phyloP scores from a whole-genome alignment of 352 stramenopile genomes.

The Globisporangium cystogenes region DNA sequence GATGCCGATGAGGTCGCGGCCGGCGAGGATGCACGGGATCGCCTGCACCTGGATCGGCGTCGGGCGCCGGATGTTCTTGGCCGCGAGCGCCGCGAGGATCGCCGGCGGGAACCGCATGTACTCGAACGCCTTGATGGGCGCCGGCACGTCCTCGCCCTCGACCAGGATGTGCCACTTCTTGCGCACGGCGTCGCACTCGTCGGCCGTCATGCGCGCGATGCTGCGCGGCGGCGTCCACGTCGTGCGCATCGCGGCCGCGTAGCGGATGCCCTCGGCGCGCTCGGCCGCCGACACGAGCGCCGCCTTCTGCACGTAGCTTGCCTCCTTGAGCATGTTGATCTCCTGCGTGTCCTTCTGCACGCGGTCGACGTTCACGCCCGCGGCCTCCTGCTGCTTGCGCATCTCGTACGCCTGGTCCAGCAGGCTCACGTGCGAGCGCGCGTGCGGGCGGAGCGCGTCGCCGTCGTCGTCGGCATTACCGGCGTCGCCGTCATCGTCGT shows the following conservation, averaged over 20 bases:
- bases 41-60: constrained; percentile 99
- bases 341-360: constrained; percentile 84
- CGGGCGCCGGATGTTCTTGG: constrained; percentile 95
- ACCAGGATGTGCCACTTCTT: constrained; percentile 98
- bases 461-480: constrained; percentile 4
- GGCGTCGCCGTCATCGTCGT: neutral
- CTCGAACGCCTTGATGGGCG: constrained; percentile 96
- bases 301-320: constrained; percentile 94
- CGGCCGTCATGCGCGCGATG: constrained; percentile 84
- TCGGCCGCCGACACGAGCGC: constrained; percentile 92
- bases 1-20: constrained; percentile 98
- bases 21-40: constrained; percentile 94
- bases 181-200: constrained; percentile 87
- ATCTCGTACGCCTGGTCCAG: constrained; percentile 84
- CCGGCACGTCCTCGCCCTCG: constrained; percentile 94
- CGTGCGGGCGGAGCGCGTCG: constrained; percentile 7
- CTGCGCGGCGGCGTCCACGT: constrained; percentile 89
- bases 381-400: constrained; percentile 67
- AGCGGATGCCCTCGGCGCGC: constrained; percentile 89
- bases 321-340: constrained; percentile 93
- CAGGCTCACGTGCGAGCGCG: constrained; percentile 66
- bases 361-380: constrained; percentile 76
- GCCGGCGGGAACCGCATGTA: constrained; percentile 96
- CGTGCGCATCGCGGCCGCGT: constrained; percentile 87
- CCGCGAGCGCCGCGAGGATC: constrained; percentile 90